Evolutionary conservation across 2,329 filamentous ascomycete species (phyloP).

Genomic region (Trichoderma pleuroti): DNA sequence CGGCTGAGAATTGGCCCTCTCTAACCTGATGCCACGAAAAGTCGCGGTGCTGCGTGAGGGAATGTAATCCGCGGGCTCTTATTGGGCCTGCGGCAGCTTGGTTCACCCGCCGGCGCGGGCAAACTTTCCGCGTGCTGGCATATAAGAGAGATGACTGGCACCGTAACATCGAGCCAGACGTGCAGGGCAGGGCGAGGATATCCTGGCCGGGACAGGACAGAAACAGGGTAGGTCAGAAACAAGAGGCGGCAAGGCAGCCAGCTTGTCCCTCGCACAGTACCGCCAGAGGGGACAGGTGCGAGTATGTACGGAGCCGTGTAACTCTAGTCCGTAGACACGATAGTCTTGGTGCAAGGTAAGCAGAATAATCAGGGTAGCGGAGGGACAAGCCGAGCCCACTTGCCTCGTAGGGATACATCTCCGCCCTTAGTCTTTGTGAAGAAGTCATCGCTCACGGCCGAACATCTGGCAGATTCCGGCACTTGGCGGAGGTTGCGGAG

Average conservation of each 20-base stretch:
- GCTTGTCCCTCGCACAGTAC: not conserved
- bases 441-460: not conserved
- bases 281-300: not conserved
- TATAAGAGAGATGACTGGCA: not conserved
- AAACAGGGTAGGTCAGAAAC: not conserved
- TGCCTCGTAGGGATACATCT: constrained; percentile 11
- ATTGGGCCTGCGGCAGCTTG: constrained; percentile 16
- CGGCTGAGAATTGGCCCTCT: not conserved
- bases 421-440: not conserved
- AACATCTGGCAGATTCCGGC: not conserved
- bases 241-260: not conserved
- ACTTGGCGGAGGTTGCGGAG: constrained; percentile 10
- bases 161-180: not conserved
- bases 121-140: constrained; percentile 7
- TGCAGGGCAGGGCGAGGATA: not conserved
- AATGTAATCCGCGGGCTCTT: constrained; percentile 10
- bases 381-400: not conserved
- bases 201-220: not conserved
- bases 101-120: constrained; percentile 14
- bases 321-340: not conserved
- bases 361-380: not conserved
- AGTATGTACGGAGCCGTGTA: not conserved
- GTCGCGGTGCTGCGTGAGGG: not conserved
- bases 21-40: not conserved
- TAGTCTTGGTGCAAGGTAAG: not conserved